Base-by-base conservation (phyloP, 257 asterid species). In the Gentiana straminea region DNA sequence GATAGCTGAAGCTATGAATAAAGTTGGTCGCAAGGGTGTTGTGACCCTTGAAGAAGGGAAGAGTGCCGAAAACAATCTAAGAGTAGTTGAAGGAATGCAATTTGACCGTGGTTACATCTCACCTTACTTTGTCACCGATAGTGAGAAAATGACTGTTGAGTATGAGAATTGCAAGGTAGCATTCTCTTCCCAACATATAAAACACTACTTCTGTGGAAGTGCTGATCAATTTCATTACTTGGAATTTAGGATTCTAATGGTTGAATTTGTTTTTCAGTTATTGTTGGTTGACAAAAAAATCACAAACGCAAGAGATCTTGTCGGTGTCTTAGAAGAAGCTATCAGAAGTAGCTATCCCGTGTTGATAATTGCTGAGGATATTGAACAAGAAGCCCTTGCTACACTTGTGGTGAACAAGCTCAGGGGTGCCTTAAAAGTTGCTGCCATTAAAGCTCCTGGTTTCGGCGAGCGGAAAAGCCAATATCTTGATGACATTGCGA, bases 391-490 rank as follows among this genome's bases (percentile, higher is more conserved):
- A 69, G 97, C 98, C 58, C 68, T 92, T 46, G 98, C 97, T 37
- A 92, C 98, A n/a, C 93, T 87, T 46, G 98, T 87, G 57, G 98
- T 92, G 65, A 92, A 92, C 78, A 92, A 67, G 76, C 86, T 88
- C 44, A 86, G 98, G 72, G 98, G 98, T 9, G 79, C 97, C 3
- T 63, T 92, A 63, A 88, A 92, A 74, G 86, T 92, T 49, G 97
- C 95, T 57, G 97, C 98, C 47, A 84, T 92, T n/a, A 92, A 92
- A 77, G 97, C 98, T 60, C 98, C 98, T 67, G 98, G 97, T 4
- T 92, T 92, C 72, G 98, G 98, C 70, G 98, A 87, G 65, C 74
- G 98, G 54, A 92, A 92, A 72, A 83, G 93, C 64, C 94, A 92
- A 58, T 92, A 92, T 81, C 98, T 92, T 65, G 98, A 92, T 62